Conservation (phyloP, 352 stramenopile genomes). For the Aphanomyces invadans region DNA sequence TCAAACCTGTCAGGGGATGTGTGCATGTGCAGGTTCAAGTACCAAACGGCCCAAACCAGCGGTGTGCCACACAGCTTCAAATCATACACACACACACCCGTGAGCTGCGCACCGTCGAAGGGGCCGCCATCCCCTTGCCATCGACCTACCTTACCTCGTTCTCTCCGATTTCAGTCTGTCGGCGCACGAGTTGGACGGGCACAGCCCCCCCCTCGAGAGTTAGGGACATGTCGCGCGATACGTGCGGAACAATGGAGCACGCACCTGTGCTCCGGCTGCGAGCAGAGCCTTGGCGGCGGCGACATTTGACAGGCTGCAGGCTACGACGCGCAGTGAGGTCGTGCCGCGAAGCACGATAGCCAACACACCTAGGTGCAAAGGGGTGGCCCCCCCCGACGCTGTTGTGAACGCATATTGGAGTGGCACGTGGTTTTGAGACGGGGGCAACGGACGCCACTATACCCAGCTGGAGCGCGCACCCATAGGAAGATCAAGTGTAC, state of each 20-base stretch:
- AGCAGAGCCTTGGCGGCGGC: slow-evolving; percentile 4
- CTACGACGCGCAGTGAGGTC: slow-evolving; percentile 20
- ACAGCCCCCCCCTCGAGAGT: no score
- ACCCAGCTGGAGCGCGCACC: slow-evolving; percentile 27
- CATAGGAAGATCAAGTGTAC: neutral
- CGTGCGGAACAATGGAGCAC: no score
- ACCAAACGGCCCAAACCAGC: slow-evolving; percentile 14
- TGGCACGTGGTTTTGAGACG: slow-evolving; percentile 33
- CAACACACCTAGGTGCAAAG: slow-evolving; percentile 43
- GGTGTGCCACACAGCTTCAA: slow-evolving; percentile 9
- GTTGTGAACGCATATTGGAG: slow-evolving; percentile 50
- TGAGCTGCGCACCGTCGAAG: neutral
- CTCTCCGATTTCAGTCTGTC: neutral
- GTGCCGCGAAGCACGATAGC: no score
- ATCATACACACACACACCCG: neutral
- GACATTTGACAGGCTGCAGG: no score
- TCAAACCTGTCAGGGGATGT: no score
- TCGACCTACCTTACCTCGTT: no score
- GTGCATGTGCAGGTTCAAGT: neutral
- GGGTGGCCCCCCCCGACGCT: slow-evolving; percentile 43
- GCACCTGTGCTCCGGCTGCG: slow-evolving; percentile 3
- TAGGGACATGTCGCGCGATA: no score
- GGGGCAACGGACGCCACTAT: slow-evolving; percentile 35
- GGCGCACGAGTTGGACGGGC: neutral
- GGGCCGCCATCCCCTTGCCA: neutral